Evolutionary conservation across 306 rosid species (phyloP).

Genomic region (Glycine tomentella): DNA sequence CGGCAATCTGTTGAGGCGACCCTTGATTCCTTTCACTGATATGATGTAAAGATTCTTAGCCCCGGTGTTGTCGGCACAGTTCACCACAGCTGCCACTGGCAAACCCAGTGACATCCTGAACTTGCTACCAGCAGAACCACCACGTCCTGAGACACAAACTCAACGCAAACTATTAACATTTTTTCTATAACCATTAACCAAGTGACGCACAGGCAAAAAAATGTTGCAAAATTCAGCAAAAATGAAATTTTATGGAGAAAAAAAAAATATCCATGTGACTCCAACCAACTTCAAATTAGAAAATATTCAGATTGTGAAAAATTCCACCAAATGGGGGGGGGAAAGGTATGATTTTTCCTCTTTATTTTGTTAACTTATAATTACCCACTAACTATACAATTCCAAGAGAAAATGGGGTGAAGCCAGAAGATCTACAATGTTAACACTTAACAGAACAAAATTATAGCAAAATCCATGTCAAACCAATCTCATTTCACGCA

Average conservation of each 20-base stretch:
- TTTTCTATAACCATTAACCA: neutral
- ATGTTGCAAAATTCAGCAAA: neutral
- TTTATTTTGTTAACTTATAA: neutral
- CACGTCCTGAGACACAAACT: slow-evolving; percentile 61
- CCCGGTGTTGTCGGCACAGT: slow-evolving; percentile 60
- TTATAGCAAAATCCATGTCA: neutral
- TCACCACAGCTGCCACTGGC: slow-evolving; percentile 79
- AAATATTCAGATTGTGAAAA: neutral
- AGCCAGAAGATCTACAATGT: neutral
- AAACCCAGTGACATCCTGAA: slow-evolving; percentile 81
- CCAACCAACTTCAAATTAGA: neutral
- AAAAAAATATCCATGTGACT: neutral
- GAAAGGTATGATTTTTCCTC: neutral
- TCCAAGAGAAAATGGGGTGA: neutral
- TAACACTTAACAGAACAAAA: neutral
- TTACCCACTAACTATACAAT: neutral
- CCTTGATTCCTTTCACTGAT: slow-evolving; percentile 65
- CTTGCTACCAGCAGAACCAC: slow-evolving; percentile 75
- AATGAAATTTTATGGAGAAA: neutral
- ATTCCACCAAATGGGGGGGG: no score
- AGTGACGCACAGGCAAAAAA: neutral
- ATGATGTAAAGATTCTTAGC: slow-evolving; percentile 66
- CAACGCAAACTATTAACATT: no score
- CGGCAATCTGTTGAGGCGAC: slow-evolving; percentile 57
- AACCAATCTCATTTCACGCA: neutral